Conservation (phyloP, 495 filamentous ascomycete species). For the Daldinia decipiens region DNA sequence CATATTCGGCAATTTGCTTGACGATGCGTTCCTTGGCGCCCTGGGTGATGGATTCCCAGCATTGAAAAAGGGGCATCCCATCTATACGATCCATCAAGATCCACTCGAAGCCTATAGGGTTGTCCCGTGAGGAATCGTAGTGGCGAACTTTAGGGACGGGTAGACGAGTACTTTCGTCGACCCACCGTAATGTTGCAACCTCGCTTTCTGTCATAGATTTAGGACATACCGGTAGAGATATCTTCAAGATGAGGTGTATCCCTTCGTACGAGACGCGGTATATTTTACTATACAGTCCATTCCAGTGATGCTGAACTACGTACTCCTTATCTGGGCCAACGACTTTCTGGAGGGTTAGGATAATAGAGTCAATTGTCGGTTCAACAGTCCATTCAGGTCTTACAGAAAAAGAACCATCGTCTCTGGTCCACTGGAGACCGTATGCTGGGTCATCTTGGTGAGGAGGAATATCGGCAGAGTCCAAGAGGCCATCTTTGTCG, state of each 20-base stretch:
- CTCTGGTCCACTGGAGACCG: slow-evolving; percentile 34
- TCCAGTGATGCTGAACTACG: slow-evolving; percentile 23
- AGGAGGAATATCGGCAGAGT: background rate
- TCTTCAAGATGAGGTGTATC: slow-evolving; percentile 58
- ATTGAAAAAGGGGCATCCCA: slow-evolving; percentile 53
- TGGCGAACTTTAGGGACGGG: slow-evolving; percentile 63
- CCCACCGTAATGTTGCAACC: slow-evolving; percentile 63
- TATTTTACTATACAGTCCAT: slow-evolving; percentile 51
- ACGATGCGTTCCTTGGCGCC: slow-evolving; percentile 52
- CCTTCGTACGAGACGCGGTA: slow-evolving; percentile 48
- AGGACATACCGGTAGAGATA: slow-evolving; percentile 65
- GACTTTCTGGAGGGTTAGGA: slow-evolving; percentile 23
- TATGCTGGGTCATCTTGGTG: slow-evolving; percentile 11
- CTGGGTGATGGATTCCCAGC: slow-evolving; percentile 55
- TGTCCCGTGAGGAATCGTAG: slow-evolving; percentile 58
- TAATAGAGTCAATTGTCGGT: slow-evolving; percentile 36
- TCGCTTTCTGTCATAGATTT: slow-evolving; percentile 64
- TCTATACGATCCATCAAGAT: slow-evolving; percentile 63
- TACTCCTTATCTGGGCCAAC: slow-evolving; percentile 24
- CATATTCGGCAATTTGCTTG: slow-evolving; percentile 52
- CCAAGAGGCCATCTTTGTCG: background rate
- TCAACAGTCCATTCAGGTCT: slow-evolving; percentile 40
- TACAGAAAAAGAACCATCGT: background rate
- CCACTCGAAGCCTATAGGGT: slow-evolving; percentile 68
- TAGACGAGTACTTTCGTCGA: slow-evolving; percentile 57